Evolutionary conservation across 1,139 yeast species (phyloP).

Genomic region (Zygosaccharomyces sapae): DNA sequence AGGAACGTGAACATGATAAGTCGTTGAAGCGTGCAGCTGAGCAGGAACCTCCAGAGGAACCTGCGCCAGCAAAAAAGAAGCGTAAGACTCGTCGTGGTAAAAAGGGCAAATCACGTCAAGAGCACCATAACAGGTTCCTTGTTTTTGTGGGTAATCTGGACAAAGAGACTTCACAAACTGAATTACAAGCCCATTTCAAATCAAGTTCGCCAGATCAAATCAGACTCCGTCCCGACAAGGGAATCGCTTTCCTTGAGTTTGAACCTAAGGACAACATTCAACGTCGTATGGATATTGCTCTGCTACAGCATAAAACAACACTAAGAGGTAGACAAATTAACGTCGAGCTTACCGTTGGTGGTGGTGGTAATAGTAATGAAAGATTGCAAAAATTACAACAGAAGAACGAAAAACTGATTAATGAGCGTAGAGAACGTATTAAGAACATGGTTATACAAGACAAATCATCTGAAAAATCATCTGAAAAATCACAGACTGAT

Average conservation of each 20-base stretch:
- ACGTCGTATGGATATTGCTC: slow-evolving; percentile 74
- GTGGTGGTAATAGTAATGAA: slow-evolving; percentile 84
- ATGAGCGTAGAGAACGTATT: slow-evolving; percentile 56
- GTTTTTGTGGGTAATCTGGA: slow-evolving; percentile 93
- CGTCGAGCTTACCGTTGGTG: slow-evolving; percentile 95
- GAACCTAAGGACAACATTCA: slow-evolving; percentile 63
- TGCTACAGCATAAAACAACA: slow-evolving; percentile 75
- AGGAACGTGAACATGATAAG: slow-evolving; percentile 33
- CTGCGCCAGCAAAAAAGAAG: slow-evolving; percentile 52
- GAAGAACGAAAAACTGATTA: slow-evolving; percentile 70
- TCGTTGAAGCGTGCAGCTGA: slow-evolving; percentile 29
- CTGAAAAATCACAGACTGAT: slow-evolving; percentile 5
- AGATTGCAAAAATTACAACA: slow-evolving; percentile 68
- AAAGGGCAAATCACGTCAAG: slow-evolving; percentile 50
- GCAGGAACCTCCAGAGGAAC: slow-evolving; percentile 22
- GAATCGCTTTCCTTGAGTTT: slow-evolving; percentile 91
- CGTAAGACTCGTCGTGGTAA: slow-evolving; percentile 76
- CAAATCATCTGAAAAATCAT: slow-evolving; percentile 13
- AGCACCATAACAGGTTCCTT: slow-evolving; percentile 65
- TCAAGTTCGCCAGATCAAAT: slow-evolving; percentile 67
- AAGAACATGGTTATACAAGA: slow-evolving; percentile 30
- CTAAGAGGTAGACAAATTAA: slow-evolving; percentile 73
- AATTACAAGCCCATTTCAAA: slow-evolving; percentile 67
- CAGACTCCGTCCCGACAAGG: slow-evolving; percentile 76
- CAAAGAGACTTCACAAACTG: slow-evolving; percentile 58